Evolutionary conservation across 495 filamentous ascomycete genomes (phyloP), one percentile per base, ranked within the genome.

Genomic region (Podospora pseudopauciseta): DNA sequence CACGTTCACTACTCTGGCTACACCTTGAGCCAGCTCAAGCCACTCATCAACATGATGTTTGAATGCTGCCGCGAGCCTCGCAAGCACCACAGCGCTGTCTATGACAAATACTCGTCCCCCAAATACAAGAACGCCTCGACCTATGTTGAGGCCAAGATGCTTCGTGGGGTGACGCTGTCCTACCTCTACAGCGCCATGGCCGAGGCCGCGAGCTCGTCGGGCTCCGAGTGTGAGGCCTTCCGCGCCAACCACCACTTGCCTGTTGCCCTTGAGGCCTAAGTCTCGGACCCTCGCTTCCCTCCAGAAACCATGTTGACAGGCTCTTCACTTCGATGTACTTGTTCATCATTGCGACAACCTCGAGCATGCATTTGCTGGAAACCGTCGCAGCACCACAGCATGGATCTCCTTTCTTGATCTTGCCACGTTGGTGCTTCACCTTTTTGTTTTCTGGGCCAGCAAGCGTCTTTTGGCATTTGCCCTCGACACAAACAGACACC

Each of bases 1-100:
- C 95, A 99, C 73, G 88, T 93, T 18, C 89, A 93, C 80, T 98
- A 96, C 78, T 94, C 93, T 30, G 91, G 91, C 44, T 98, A 99
- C 79, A 97, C 94, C 20, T 91, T 90, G 70, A 79, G 84, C 11
- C 96, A 99, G 75, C 83, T 99, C 26, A 85, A 89, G 67, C 91
- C 89, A 2, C 82, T 98, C 26, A 80, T 97, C 61, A 78, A 83
- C 5, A 87, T 88, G 77, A 89, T 98, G 64, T 77, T 92, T 39
- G 93, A 97, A 70, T 97, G 94, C 80, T 97, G 93, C 76, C 89
- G 91, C 69, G 86, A 89, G 69, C 90, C 91, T 5, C 83, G 81
- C 70, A 89, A 87, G 72, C 95, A 99, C 73, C 95, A 98, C 77
- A 72, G 79, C 5, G 91, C 93, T 23, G 89, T 99, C 68, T 98